These are phyloP conservation scores for Suhomyces sp. DNA, from an alignment of 805 yeast species.

Conservation along the genomic window DNA sequence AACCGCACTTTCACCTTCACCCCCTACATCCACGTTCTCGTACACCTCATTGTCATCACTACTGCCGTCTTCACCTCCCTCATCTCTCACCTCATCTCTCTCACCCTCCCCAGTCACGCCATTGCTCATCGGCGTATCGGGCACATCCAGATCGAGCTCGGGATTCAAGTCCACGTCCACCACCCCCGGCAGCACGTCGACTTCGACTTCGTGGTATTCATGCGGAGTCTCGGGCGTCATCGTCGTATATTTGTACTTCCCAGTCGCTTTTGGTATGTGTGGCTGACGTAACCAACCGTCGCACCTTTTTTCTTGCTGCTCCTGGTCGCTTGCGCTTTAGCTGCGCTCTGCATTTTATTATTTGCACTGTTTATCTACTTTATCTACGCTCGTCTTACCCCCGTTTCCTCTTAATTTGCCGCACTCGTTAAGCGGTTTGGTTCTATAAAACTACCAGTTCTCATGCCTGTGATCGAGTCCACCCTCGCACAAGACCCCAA, in stretches of 20 bases:
- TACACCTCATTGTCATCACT: slow-evolving; percentile 1
- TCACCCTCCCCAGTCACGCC: neutral
- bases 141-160: slow-evolving; percentile 21
- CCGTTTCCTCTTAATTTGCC: neutral
- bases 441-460: neutral
- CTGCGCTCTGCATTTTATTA: neutral
- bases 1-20: neutral
- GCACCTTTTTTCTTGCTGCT: neutral
- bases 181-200: slow-evolving; percentile 7
- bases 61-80: neutral
- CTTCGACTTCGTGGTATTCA: neutral
- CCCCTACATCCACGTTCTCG: neutral
- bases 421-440: neutral
- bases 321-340: neutral
- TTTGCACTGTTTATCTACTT: neutral
- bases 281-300: neutral
- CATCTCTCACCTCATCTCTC: neutral
- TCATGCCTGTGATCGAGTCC: slow-evolving; percentile 9
- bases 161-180: slow-evolving; percentile 39
- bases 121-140: neutral
- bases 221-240: neutral
- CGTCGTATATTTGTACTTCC: neutral
- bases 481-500: slow-evolving; percentile 3
- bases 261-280: neutral
- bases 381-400: neutral